A percentile compares a stretch with the other conserved stretches of the same genome.
Evolutionary conservation across 257 asterid genomes (phyloP).

Genomic region (Primulina huaijiensis): DNA sequence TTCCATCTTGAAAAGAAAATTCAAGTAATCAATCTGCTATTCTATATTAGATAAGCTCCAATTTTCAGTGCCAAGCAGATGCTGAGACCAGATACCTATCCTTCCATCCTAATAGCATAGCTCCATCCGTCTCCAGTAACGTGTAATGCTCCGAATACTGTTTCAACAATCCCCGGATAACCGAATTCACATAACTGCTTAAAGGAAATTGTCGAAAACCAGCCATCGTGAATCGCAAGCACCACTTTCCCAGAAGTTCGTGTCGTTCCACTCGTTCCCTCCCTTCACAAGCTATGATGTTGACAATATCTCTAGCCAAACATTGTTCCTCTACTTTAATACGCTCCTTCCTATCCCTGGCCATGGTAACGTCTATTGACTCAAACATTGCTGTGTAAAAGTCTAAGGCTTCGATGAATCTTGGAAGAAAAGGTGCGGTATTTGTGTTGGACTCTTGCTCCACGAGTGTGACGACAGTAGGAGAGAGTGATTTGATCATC

Average conservation of each 20-base stretch:
- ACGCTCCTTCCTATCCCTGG: conserved; percentile 36
- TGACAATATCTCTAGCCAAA: conserved; percentile 36
- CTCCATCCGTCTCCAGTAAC: conserved; percentile 30
- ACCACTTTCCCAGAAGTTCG: conserved; percentile 34
- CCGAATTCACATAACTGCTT: conserved; percentile 31
- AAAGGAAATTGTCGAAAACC: conserved; percentile 31
- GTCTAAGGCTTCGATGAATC: conserved; percentile 30
- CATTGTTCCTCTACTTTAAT: conserved; percentile 35
- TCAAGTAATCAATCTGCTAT: not conserved
- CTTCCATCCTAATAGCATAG: conserved; percentile 31
- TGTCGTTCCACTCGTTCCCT: conserved; percentile 34
- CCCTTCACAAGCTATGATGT: conserved; percentile 37
- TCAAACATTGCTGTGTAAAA: conserved; percentile 32
- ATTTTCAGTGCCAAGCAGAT: conserved; percentile 21
- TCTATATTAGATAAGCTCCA: no score
- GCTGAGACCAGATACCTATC: conserved; percentile 22
- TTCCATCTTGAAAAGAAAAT: not conserved
- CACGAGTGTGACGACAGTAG: conserved; percentile 33
- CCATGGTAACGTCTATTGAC: conserved; percentile 36
- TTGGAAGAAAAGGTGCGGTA: conserved; percentile 26
- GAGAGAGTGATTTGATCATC: conserved; percentile 31
- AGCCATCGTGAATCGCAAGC: conserved; percentile 28
- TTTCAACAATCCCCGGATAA: conserved; percentile 27
- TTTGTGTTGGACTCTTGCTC: conserved; percentile 37
- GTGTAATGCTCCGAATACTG: conserved; percentile 23